Conservation (phyloP, 805 yeast species). For the Myxozyma udenii region DNA sequence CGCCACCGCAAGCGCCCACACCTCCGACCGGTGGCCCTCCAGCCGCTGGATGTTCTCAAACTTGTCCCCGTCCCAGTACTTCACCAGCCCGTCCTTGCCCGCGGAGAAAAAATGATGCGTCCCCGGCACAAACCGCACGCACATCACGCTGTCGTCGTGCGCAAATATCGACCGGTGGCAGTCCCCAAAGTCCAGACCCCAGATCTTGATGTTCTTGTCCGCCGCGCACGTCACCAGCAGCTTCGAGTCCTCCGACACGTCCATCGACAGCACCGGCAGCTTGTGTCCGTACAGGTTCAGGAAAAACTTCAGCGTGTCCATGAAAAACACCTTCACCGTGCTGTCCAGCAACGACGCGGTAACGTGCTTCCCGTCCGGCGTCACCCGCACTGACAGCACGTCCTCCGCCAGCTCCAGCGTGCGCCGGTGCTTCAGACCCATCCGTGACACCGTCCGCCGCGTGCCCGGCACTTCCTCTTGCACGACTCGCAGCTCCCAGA, state of each 20-base stretch:
- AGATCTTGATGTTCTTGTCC: conserved; percentile 92
- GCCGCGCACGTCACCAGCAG: conserved; percentile 90
- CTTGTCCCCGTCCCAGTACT: conserved; percentile 98
- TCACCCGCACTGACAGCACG: conserved; percentile 70
- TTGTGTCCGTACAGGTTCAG: conserved; percentile 93
- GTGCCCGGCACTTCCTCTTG: conserved; percentile 75
- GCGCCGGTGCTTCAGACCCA: conserved; percentile 68
- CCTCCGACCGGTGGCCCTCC: conserved; percentile 84
- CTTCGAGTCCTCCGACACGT: conserved; percentile 85
- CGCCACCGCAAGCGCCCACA: conserved; percentile 87
- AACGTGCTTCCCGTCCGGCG: conserved; percentile 72
- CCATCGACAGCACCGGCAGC: conserved; percentile 88
- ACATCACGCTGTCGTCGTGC: conserved; percentile 93
- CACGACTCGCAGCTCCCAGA: conserved; percentile 74
- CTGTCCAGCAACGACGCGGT: conserved; percentile 86
- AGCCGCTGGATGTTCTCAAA: conserved; percentile 89
- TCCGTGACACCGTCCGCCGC: conserved; percentile 45
- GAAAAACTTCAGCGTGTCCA: conserved; percentile 82
- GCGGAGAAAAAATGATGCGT: conserved; percentile 86
- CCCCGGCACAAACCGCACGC: conserved; percentile 77
- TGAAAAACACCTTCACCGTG: conserved; percentile 91
- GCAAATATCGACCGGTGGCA: conserved; percentile 96
- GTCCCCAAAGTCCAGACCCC: conserved; percentile 99
- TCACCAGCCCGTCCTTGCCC: conserved; percentile 82
- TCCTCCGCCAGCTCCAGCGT: conserved; percentile 87